A percentile compares a stretch with the other conserved stretches of the same genome.
phyloP scores from a whole-genome alignment of 768 basidiomycete genomes.

The Lanmaoa pseudosensibilis region DNA sequence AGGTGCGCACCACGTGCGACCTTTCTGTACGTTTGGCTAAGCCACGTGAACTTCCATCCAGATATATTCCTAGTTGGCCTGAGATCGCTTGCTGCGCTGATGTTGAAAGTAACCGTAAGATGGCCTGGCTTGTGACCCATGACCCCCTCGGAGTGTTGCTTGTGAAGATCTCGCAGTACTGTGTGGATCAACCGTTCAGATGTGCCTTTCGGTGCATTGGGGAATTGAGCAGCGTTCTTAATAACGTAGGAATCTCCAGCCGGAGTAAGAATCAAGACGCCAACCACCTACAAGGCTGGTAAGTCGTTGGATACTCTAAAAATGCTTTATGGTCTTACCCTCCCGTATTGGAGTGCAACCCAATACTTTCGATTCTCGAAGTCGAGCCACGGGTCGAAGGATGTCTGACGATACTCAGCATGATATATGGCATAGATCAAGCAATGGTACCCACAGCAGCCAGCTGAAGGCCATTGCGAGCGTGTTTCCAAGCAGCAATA shows the following conservation, averaged over 20 bases:
- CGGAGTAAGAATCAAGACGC: constrained; percentile 52
- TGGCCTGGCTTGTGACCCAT: background rate
- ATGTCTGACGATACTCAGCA: constrained; percentile 33
- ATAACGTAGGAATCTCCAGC: constrained; percentile 50
- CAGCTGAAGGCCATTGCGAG: constrained; percentile 58
- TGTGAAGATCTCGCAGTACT: constrained; percentile 43
- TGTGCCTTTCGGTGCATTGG: constrained; percentile 51
- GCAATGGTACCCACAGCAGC: constrained; percentile 37
- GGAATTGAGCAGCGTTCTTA: constrained; percentile 57
- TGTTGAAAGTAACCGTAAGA: constrained; percentile 47
- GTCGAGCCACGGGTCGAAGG: constrained; percentile 56
- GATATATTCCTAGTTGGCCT: constrained; percentile 44
- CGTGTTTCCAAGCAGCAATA: constrained; percentile 55
- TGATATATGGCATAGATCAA: background rate
- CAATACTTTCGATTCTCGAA: constrained; percentile 57
- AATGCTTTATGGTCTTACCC: background rate
- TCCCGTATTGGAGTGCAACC: constrained; percentile 42
- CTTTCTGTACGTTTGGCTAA: constrained; percentile 44
- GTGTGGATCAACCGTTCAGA: constrained; percentile 53
- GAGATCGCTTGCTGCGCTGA: constrained; percentile 45
- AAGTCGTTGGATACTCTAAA: background rate
- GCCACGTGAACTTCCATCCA: constrained; percentile 46
- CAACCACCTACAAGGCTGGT: constrained; percentile 36
- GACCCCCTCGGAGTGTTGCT: constrained; percentile 23
- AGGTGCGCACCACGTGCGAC: constrained; percentile 42